Conservation (phyloP, 768 basidiomycete genomes). For the Agaricus subrufescens region DNA sequence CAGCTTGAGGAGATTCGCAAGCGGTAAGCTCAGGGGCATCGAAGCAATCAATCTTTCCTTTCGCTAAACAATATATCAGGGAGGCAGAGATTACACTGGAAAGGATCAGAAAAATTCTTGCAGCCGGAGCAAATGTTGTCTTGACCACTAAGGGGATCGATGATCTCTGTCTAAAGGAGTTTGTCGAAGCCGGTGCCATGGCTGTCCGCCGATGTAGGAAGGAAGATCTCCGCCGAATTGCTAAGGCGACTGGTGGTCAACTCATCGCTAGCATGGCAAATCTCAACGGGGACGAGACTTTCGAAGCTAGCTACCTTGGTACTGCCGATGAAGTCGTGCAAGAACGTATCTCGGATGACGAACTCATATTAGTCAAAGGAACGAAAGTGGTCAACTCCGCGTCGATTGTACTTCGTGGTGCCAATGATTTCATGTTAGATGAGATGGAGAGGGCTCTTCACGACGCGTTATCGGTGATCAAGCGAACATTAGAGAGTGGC, state of each 20-base stretch:
- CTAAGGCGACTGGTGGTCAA: constrained; percentile 94
- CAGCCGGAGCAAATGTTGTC: constrained; percentile 93
- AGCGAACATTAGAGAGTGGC: constrained; percentile 95
- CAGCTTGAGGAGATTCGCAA: constrained; percentile 95
- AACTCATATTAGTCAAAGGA: constrained; percentile 95
- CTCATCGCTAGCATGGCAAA: constrained; percentile 91
- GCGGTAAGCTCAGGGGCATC: constrained; percentile 44
- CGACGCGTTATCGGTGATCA: constrained; percentile 92
- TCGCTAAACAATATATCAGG: constrained; percentile 34
- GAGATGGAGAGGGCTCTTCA: constrained; percentile 99
- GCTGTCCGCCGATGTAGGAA: constrained; percentile 96
- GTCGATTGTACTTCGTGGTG: constrained; percentile 91
- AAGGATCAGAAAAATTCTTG: constrained; percentile 92
- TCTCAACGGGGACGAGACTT: constrained; percentile 96
- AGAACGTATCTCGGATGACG: constrained; percentile 97
- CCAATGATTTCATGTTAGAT: constrained; percentile 98
- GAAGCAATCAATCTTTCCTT: neutral
- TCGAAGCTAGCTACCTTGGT: constrained; percentile 89
- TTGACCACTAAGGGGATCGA: constrained; percentile 99
- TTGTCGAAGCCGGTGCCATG: constrained; percentile 98
- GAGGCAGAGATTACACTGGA: constrained; percentile 96
- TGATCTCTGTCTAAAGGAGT: constrained; percentile 96
- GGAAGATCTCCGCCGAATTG: constrained; percentile 95
- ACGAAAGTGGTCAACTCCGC: constrained; percentile 94
- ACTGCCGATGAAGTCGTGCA: constrained; percentile 93